Conservation (phyloP, 2,329 filamentous ascomycete species). For the Fusarium sp. region DNA sequence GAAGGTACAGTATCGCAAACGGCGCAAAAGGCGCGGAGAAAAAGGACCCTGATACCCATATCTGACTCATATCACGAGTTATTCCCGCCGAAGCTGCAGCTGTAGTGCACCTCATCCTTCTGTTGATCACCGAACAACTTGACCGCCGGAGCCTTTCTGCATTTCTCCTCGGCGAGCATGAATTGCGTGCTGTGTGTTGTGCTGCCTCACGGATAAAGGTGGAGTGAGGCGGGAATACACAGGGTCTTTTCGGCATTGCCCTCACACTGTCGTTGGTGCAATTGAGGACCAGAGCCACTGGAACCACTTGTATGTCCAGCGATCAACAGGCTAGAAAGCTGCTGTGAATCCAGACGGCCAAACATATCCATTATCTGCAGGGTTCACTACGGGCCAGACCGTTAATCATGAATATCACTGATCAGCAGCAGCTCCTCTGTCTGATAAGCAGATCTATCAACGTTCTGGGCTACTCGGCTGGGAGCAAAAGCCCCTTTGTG, state of each 20-base stretch:
- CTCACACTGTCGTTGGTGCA: constrained; percentile 6
- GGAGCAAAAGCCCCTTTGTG: constrained; percentile 6
- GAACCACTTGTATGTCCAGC: constrained; percentile 6
- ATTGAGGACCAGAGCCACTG: constrained; percentile 6
- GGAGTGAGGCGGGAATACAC: constrained; percentile 28
- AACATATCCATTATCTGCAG: not conserved
- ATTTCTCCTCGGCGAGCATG: not conserved
- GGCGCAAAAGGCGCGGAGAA: constrained; percentile 5
- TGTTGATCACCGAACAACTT: constrained; percentile 17
- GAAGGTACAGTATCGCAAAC: constrained; percentile 10
- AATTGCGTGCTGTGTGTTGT: constrained; percentile 1
- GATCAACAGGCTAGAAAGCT: constrained; percentile 17
- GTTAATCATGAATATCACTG: constrained; percentile 18
- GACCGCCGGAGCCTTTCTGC: constrained; percentile 23
- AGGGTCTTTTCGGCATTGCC: constrained; percentile 15
- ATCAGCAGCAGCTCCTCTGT: constrained; percentile 8
- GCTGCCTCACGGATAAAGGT: constrained; percentile 22
- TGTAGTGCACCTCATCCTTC: constrained; percentile 2
- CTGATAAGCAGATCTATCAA: constrained; percentile 21
- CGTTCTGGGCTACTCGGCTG: constrained; percentile 16
- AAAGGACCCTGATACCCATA: constrained; percentile 14
- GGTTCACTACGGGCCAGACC: constrained; percentile 17
- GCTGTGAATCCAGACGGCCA: constrained; percentile 17
- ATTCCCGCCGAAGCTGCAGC: constrained; percentile 1
- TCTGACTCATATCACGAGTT: constrained; percentile 25